Conservation (phyloP, 2,329 filamentous ascomycete genomes). For the Lachnellula arida region DNA sequence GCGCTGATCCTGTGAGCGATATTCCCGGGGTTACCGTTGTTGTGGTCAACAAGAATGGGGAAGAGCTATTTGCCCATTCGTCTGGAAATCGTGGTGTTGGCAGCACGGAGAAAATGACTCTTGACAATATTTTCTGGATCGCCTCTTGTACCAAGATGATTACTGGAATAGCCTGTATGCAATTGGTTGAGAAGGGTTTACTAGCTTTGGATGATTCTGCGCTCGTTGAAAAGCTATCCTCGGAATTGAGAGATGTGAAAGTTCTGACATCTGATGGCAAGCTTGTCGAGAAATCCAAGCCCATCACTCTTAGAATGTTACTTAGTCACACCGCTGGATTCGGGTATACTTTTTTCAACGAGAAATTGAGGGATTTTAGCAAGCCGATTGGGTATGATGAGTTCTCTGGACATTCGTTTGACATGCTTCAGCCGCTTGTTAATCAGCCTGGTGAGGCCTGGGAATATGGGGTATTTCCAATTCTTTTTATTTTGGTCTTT, state of each 20-base stretch:
- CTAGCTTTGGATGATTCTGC: constrained; percentile 52
- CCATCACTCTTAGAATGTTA: constrained; percentile 55
- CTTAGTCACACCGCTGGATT: constrained; percentile 52
- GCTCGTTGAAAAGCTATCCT: constrained; percentile 44
- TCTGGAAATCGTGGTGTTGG: constrained; percentile 43
- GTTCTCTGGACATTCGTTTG: constrained; percentile 19
- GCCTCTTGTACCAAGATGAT: constrained; percentile 56
- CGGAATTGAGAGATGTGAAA: constrained; percentile 44
- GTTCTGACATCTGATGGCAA: constrained; percentile 42
- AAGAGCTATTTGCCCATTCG: constrained; percentile 44
- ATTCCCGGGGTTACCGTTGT: constrained; percentile 44
- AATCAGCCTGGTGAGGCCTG: constrained; percentile 60
- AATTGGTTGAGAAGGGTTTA: constrained; percentile 48
- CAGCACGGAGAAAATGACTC: constrained; percentile 48
- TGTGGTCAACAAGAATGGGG: constrained; percentile 43
- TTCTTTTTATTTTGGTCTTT: constrained; percentile 3
- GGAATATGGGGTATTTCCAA: constrained; percentile 48
- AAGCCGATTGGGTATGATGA: constrained; percentile 38
- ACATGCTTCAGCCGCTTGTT: constrained; percentile 38
- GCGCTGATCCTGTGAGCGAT: background rate
- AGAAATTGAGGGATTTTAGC: constrained; percentile 43
- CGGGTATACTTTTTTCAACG: constrained; percentile 51
- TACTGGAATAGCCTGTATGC: constrained; percentile 48
- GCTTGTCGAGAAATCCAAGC: constrained; percentile 37
- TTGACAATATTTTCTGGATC: constrained; percentile 58